Evolutionary conservation across 2,329 filamentous ascomycete species (phyloP), one percentile per base, ranked within the genome.

Genomic region (Colletotrichum destructivum): DNA sequence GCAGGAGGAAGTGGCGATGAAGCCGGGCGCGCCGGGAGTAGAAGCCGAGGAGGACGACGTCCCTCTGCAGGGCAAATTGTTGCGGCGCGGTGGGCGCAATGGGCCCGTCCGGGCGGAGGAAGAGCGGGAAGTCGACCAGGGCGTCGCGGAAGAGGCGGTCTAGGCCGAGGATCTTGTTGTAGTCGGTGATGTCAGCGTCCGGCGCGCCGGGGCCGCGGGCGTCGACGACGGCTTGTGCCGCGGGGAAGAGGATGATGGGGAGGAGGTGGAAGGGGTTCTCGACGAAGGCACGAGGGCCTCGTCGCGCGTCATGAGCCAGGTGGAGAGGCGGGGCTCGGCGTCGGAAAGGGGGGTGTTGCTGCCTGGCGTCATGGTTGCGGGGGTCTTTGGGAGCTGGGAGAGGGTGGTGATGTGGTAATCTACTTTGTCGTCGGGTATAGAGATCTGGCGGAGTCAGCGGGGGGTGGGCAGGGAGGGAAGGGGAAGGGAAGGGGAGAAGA

Each of bases 151-250:
- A 79, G 13, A 79, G 74, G 1, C 44, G 55, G 69, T 83, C 82
- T 4, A 84, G 73, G 11, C 80, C 77, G 47, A 80, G 52, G 16
- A 84, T 76, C 16, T 76, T 76, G 2, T 77, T 73, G 49, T 82
- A 81, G 35, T 79, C 74, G 4, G 77, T 74, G 26, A 78, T 76
- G 13, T 83, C 81, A n/a, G 75, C 71, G 15, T 71, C 76, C 9
- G 77, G 74, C 0, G 75, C 70, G 12, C 73, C 72, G 18, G 78
- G 72, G 8, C 77, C 77, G 16, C 76, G 76, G 16, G 76, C 75
- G 54, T 74, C 35, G 12, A 79, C 70, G 38, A 74, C 55, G 4
- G 67, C 66, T 3, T 70, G 66, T 6, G 66, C 68, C 1, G 77
- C 74, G 7, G 76, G 76, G 31, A 76, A 73, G 72, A 81, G 77